Evolutionary conservation across 495 filamentous ascomycete species (phyloP).

Genomic region (Hypoxylon fuscum): DNA sequence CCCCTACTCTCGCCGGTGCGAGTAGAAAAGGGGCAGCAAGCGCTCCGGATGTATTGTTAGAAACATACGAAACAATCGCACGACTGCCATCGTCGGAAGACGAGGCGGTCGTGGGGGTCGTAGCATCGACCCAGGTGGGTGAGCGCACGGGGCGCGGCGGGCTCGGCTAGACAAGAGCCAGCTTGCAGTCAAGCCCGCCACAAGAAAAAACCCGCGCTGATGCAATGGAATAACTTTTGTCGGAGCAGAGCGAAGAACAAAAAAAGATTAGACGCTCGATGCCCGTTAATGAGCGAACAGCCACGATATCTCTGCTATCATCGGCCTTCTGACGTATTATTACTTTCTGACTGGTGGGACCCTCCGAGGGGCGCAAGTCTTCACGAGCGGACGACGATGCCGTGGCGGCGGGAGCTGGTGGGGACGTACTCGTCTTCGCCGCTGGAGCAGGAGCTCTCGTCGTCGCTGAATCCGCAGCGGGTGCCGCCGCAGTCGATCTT

Average conservation of each 20-base stretch:
- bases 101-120: conserved; percentile 44
- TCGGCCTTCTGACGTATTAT: conserved; percentile 42
- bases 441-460: conserved; percentile 60
- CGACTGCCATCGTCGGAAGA: conserved; percentile 24
- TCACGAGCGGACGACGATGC: conserved; percentile 73
- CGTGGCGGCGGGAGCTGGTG: conserved; percentile 71
- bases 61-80: conserved; percentile 48
- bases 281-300: conserved; percentile 46
- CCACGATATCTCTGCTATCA: conserved; percentile 41
- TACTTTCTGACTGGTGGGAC: conserved; percentile 41
- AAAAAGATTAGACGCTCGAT: conserved; percentile 23
- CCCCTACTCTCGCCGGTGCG: conserved; percentile 15
- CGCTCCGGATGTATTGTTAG: conserved; percentile 31
- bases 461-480: conserved; percentile 80
- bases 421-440: conserved; percentile 69
- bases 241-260: conserved; percentile 34
- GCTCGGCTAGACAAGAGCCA: conserved; percentile 36
- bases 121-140: conserved; percentile 49
- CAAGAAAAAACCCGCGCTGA: conserved; percentile 37
- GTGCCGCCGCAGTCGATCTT: conserved; percentile 92
- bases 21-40: conserved; percentile 18
- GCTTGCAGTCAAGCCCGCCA: conserved; percentile 34
- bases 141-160: conserved; percentile 36
- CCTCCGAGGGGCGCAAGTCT: conserved; percentile 37
- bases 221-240: conserved; percentile 45